Conservation (phyloP, 2,329 filamentous ascomycete species). For the Ascochyta lentis region DNA sequence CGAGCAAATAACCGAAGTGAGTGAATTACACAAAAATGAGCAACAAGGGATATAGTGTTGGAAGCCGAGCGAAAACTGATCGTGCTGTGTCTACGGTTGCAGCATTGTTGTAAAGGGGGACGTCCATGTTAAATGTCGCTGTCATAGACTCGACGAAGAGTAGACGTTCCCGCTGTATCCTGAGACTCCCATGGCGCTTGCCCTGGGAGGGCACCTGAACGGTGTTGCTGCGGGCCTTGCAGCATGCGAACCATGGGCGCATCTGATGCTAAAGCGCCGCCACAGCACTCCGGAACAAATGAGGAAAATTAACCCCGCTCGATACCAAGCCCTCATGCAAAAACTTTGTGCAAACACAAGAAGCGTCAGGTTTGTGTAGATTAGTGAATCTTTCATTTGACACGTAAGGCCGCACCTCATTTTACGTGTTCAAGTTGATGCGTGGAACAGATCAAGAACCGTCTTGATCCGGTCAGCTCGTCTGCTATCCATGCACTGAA, state of each 20-base stretch:
- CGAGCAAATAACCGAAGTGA: neutral
- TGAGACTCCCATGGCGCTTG: neutral
- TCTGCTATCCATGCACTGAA: neutral
- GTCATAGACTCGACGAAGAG: neutral
- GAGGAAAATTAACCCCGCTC: neutral
- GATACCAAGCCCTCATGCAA: neutral
- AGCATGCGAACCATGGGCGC: constrained; percentile 1
- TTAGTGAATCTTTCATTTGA: too few relatives aligned
- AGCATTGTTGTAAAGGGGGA: neutral
- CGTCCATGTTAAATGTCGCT: neutral
- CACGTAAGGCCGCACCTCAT: too few relatives aligned
- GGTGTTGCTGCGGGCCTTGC: neutral
- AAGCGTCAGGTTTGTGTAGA: too few relatives aligned
- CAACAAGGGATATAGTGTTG: too few relatives aligned
- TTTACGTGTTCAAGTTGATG: neutral
- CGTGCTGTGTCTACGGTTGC: neutral
- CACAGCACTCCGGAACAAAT: neutral
- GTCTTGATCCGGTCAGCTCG: neutral
- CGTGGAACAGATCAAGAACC: neutral
- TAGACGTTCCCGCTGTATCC: too few relatives aligned
- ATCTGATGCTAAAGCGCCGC: neutral
- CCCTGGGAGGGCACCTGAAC: neutral
- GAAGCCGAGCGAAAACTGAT: neutral
- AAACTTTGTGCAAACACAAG: neutral
- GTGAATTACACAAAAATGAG: neutral